Evolutionary conservation across 495 filamentous ascomycete species (phyloP).

Genomic region (Paragyromitra xinjiangensis): DNA sequence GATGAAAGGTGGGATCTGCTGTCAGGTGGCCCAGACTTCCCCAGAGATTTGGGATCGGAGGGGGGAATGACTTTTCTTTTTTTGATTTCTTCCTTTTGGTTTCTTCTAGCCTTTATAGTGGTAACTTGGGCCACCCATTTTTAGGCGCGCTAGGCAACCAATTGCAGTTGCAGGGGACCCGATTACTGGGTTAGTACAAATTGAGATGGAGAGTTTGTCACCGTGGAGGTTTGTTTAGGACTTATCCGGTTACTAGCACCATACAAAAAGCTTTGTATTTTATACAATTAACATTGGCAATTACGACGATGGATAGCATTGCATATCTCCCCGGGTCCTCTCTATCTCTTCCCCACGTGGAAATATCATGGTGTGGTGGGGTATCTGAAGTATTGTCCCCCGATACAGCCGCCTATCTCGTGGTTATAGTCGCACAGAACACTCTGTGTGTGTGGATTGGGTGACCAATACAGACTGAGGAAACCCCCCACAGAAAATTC

Average conservation of each 20-base stretch:
- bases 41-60: too few relatives aligned
- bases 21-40: not conserved
- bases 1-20: not conserved
- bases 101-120: not conserved
- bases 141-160: not conserved
- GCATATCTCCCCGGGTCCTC: not conserved
- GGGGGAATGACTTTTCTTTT: not conserved
- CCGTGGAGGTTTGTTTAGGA: not conserved
- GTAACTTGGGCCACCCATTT: not conserved
- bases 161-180: not conserved
- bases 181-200: not conserved
- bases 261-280: not conserved
- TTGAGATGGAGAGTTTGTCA: not conserved
- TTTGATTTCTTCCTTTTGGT: not conserved
- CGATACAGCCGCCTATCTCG: not conserved
- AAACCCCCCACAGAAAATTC: not conserved
- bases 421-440: not conserved
- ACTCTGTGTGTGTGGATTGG: not conserved
- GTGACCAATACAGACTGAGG: not conserved
- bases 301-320: not conserved
- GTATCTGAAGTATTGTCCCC: not conserved
- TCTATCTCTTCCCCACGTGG: slow-evolving; percentile 6
- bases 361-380: not conserved
- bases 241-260: not conserved
- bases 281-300: too few relatives aligned